phyloP scores from a whole-genome alignment of 2,329 filamentous ascomycete species.

The Colletotrichum sp. region DNA sequence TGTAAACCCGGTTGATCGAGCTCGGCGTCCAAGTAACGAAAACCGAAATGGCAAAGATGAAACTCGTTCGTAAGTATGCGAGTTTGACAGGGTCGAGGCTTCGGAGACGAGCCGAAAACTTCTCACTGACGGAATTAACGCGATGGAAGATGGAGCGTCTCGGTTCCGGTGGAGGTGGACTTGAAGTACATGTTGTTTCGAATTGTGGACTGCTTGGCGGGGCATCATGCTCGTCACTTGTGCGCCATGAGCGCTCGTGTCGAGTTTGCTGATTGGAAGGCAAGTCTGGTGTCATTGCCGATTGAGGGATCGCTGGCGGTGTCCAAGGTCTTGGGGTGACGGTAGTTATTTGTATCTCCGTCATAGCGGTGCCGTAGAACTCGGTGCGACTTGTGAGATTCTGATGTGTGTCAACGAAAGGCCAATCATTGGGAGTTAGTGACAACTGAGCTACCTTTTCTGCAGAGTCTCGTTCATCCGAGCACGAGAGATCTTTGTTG shows the following conservation, averaged over 20 bases:
- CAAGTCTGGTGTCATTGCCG: slow-evolving; percentile 1
- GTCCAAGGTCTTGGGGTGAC: slow-evolving; percentile 15
- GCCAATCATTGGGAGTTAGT: background rate
- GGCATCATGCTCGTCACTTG: slow-evolving; percentile 5
- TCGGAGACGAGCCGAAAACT: slow-evolving; percentile 37
- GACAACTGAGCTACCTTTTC: slow-evolving; percentile 37
- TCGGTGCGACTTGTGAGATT: slow-evolving; percentile 32
- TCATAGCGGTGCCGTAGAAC: slow-evolving; percentile 56
- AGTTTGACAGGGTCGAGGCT: slow-evolving; percentile 63
- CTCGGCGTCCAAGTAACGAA: slow-evolving; percentile 69
- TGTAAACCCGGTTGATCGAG: slow-evolving; percentile 77
- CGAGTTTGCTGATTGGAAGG: slow-evolving; percentile 1
- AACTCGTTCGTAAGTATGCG: slow-evolving; percentile 65
- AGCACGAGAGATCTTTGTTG: slow-evolving; percentile 33
- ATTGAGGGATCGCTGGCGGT: slow-evolving; percentile 13
- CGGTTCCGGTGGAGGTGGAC: slow-evolving; percentile 5
- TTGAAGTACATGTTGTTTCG: slow-evolving; percentile 30
- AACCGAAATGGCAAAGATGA: slow-evolving; percentile 65
- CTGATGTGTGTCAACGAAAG: slow-evolving; percentile 16
- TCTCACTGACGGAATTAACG: slow-evolving; percentile 24
- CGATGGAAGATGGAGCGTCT: slow-evolving; percentile 19
- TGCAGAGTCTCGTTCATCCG: slow-evolving; percentile 29
- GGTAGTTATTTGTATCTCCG: slow-evolving; percentile 53
- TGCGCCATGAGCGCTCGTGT: slow-evolving; percentile 9
- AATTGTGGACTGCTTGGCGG: slow-evolving; percentile 20